Evolutionary conservation across 345 rosid species (phyloP), one percentile per base, ranked within the genome.

Genomic region (Gossypium australe): DNA sequence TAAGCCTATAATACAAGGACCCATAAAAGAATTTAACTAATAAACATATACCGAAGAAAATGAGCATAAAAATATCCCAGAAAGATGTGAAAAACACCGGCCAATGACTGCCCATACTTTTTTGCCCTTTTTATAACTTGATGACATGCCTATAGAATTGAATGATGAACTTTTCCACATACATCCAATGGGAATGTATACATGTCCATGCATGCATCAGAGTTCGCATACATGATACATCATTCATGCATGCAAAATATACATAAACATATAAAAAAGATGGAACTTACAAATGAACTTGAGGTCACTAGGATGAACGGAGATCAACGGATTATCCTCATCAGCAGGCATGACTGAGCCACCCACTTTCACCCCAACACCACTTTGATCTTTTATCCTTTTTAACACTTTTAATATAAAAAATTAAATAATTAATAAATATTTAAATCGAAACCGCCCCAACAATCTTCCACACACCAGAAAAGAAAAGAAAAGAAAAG

Each of bases 301-400:
- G 88, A 95, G 96, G 78, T 95, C 97, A 43, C 89, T 94, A 44
- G 99, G 99, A 78, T 91, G 98, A 79, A 95, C 88, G 49, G 96
- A 86, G 89, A 95, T 87, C 73, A 95, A 79, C 80, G 83, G 89
- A 27, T 85, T 89, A 77, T 85, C 90, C 77, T 83, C 89, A 75
- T 77, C 88, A 68, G 89, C 89, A 71, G 84, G 70, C 95, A 89
- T 89, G 79, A 79, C 74, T 63, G 24, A 75, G 25, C 25, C 76
- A 60, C 44, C 44, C 55, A 34, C 57, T 5, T 14, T 58, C 44
- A 56, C 66, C 20, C 78, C 69, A 75, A 75, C 52, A 64, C 65
- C 48, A 48, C 55, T 51, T 51, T 14, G 77, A 64, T 34, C 77
- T 43, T 67, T 71, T 11, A 9, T 11, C 14, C 13, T n/a, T 53